Evolutionary conservation across 139 green algal genomes (phyloP).

Genomic region (Zygnema circumcarinatum): DNA sequence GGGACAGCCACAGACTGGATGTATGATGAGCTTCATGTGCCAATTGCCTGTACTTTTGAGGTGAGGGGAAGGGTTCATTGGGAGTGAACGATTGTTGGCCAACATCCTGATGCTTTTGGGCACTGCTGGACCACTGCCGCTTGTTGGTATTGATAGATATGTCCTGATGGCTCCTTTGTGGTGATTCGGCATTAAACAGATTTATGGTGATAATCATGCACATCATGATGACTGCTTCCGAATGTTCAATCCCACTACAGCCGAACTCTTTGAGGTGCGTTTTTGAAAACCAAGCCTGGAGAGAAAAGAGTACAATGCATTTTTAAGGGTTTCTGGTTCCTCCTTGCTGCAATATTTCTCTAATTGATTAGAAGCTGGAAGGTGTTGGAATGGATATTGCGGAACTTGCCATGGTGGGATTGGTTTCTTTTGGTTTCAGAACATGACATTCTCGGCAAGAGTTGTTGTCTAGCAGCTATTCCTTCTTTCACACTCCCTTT

Average conservation of each 20-base stretch:
- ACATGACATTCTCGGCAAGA: too few species aligned
- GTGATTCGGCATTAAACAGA: slow-evolving; percentile 53
- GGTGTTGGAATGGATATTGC: too few species aligned
- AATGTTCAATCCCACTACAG: slow-evolving; percentile 93
- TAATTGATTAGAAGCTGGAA: too few species aligned
- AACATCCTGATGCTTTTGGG: background rate
- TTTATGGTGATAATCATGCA: slow-evolving; percentile 87
- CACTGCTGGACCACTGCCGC: background rate
- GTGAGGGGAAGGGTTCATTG: background rate
- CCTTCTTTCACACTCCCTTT: too few species aligned
- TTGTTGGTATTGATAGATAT: too few species aligned
- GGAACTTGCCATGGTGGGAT: too few species aligned
- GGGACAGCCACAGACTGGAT: slow-evolving; percentile 97
- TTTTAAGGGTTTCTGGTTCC: too few species aligned
- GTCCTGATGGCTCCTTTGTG: background rate
- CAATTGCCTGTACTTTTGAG: slow-evolving; percentile 92
- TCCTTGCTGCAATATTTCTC: too few species aligned
- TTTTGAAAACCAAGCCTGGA: too few species aligned
- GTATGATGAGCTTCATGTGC: slow-evolving; percentile 77
- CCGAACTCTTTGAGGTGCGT: slow-evolving; percentile 62
- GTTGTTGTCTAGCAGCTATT: too few species aligned
- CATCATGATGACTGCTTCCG: slow-evolving; percentile 90
- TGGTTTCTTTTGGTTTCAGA: too few species aligned
- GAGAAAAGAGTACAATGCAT: too few species aligned
- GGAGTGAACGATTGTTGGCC: background rate